Evolutionary conservation across 2,329 filamentous ascomycete genomes (phyloP).

Genomic region (Gremmenia infestans): DNA sequence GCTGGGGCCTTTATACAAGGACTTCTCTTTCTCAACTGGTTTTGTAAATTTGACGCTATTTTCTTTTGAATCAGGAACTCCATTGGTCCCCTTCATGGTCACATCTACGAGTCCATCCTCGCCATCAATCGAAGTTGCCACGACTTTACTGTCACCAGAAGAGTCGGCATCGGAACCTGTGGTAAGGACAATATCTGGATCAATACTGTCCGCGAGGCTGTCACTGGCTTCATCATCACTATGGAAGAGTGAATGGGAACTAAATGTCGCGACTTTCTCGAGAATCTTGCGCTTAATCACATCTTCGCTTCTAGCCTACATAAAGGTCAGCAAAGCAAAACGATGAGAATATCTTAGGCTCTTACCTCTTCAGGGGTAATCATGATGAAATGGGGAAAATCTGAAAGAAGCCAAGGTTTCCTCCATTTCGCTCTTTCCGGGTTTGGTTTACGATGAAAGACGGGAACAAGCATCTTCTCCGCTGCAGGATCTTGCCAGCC

Average conservation of each 20-base stretch:
- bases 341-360: neutral
- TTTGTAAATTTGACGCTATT: neutral
- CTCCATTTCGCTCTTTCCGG: slow-evolving; percentile 26
- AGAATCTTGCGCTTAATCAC: slow-evolving; percentile 75
- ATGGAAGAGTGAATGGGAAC: slow-evolving; percentile 61
- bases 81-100: slow-evolving; percentile 65
- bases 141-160: slow-evolving; percentile 64
- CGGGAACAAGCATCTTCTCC: slow-evolving; percentile 64
- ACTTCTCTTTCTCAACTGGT: slow-evolving; percentile 8
- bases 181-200: slow-evolving; percentile 65
- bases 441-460: slow-evolving; percentile 55
- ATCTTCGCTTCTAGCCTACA: slow-evolving; percentile 53
- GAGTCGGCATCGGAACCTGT: slow-evolving; percentile 60
- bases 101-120: slow-evolving; percentile 91
- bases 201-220: slow-evolving; percentile 48
- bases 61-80: slow-evolving; percentile 6
- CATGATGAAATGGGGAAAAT: slow-evolving; percentile 64
- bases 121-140: slow-evolving; percentile 74
- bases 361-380: slow-evolving; percentile 67
- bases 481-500: slow-evolving; percentile 56
- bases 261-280: slow-evolving; percentile 69
- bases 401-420: slow-evolving; percentile 31
- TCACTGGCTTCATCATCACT: slow-evolving; percentile 32
- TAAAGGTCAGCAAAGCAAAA: neutral
- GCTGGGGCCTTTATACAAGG: neutral